Evolutionary conservation across 306 rosid species (phyloP).

Genomic region (Carpinus viminea): DNA sequence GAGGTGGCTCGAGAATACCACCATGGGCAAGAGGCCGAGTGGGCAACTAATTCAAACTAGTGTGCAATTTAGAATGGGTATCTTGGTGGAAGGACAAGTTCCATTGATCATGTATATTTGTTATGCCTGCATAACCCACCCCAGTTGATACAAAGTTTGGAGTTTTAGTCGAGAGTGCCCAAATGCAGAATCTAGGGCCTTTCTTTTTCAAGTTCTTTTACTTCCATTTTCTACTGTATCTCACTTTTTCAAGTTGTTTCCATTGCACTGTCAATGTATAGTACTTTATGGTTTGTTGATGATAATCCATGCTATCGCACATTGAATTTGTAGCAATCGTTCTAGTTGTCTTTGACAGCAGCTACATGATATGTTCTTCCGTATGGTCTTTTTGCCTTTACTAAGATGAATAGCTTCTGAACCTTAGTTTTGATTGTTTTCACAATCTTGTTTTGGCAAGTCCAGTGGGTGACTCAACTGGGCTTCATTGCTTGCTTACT

Average conservation of each 20-base stretch:
- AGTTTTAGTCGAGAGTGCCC: not conserved
- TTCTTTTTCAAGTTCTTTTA: not conserved
- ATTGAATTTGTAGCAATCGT: not conserved
- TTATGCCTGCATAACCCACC: constrained; percentile 7
- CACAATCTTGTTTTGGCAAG: not conserved
- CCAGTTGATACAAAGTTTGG: constrained; percentile 22
- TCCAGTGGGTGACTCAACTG: not conserved
- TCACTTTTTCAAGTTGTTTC: constrained; percentile 9
- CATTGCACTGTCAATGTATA: constrained; percentile 30
- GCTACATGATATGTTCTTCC: not conserved
- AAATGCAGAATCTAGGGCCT: constrained; percentile 11
- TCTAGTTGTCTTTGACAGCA: not conserved
- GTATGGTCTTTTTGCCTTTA: not conserved
- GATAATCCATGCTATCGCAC: not conserved
- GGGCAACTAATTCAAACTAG: constrained; percentile 42
- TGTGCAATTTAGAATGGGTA: constrained; percentile 1
- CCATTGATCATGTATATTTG: constrained; percentile 2
- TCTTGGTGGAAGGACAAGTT: not conserved
- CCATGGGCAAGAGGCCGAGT: constrained; percentile 74
- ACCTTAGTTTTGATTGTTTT: not conserved
- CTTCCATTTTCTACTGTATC: not conserved
- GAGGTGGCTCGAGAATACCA: constrained; percentile 52
- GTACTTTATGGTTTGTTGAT: not conserved
- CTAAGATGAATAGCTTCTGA: too few species aligned
- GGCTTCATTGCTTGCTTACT: too few species aligned